Conservation (phyloP, 1,284 basidiomycete genomes). For the Ganoderma leucocontextum region DNA sequence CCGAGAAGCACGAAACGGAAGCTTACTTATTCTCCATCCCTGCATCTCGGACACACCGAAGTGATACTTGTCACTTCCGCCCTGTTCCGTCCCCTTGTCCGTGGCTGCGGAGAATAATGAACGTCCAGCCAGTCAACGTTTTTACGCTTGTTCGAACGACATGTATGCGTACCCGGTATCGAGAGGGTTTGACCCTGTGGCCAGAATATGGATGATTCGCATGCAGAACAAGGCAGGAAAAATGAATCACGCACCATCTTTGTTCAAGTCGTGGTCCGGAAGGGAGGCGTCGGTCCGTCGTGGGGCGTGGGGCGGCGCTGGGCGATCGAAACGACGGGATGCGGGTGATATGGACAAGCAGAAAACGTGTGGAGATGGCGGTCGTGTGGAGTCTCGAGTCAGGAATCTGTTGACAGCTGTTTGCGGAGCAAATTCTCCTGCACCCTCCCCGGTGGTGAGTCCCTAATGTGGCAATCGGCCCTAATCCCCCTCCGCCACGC, state of each 20-base stretch:
- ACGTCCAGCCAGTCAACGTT: conserved; percentile 19
- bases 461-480: conserved; percentile 31
- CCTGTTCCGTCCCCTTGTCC: conserved; percentile 85
- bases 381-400: conserved; percentile 40
- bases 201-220: conserved; percentile 3
- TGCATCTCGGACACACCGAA: conserved; percentile 98
- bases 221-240: conserved; percentile 11
- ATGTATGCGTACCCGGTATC: conserved; percentile 60
- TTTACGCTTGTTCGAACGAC: neutral
- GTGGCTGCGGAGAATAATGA: conserved; percentile 61
- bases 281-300: conserved; percentile 13
- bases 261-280: conserved; percentile 14
- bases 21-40: conserved; percentile 97
- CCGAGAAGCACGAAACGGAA: conserved; percentile 1
- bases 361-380: conserved; percentile 8
- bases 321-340: conserved; percentile 15
- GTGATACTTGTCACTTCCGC: conserved; percentile 80
- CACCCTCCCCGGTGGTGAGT: conserved; percentile 35
- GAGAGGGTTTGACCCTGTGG: conserved; percentile 79
- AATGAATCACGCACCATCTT: conserved; percentile 35
- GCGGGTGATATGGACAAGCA: conserved; percentile 3
- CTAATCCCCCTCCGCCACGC: conserved; percentile 5
- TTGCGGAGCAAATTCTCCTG: conserved; percentile 39
- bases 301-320: conserved; percentile 2
- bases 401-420: conserved; percentile 39